Base-by-base conservation (phyloP, 2,329 filamentous ascomycete genomes). In the Xylaria sp. region DNA sequence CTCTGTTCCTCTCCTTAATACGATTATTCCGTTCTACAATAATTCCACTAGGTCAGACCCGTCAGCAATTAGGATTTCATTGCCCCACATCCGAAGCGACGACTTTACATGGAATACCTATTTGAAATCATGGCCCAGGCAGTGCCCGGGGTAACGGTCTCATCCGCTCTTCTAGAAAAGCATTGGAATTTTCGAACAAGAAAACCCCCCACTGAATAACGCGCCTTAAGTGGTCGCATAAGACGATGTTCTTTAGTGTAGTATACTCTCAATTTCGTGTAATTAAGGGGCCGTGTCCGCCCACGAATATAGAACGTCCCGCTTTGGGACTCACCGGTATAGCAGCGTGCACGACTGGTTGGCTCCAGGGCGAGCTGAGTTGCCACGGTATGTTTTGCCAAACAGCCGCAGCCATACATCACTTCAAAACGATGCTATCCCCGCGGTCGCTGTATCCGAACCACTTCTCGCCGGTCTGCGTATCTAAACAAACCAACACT, bases 191-290 rank as follows among this genome's bases (percentile, higher is more conserved):
- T 54, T 57, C 20, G 15, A 54, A 55, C 36, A n/a, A 41, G 57
- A n/a, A 8, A 31, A n/a, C 25, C 31, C 67, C 64, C 67, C 51
- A 56, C 54, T 12, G 13, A 28, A 1, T 23, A n/a, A 33, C 36
- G 20, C 43, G 46, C 54, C n/a, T 69, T 69, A 69, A 66, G 67
- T 67, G 63, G 67, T 63, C 67, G 64, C 67, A 67, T 69, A 15
- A 56, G 52, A 8, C 6, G 36, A 31, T 25, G 33, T 25, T 60
- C 18, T 46, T 31, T 41, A 52, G 25, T n/a, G 7, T 18, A 54
- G 15, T n/a, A 46, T 15, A 20, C 15, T 18, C 41, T 18, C 41
- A 43, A 18, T 43, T 5, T 43, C 12, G 41, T 43, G 41, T 43
- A 43, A 43, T 13, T 43, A 43, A 43, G 41, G 41, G 41, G 41